Evolutionary conservation across 108 stramenopile genomes (phyloP).

Genomic region (Stephanodiscus minutulus): DNA sequence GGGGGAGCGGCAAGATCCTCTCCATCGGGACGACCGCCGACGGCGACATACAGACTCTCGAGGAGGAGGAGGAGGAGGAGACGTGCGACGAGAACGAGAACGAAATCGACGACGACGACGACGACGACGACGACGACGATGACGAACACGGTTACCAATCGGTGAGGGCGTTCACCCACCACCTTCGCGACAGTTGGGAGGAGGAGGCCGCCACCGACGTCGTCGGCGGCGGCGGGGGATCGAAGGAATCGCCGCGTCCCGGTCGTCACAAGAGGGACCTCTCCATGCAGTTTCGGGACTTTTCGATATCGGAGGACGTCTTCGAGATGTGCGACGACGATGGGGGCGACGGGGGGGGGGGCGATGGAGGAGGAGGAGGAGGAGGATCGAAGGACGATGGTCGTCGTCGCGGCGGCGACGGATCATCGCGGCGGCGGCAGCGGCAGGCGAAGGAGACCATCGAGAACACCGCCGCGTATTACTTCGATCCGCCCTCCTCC

Average conservation of each 20-base stretch:
- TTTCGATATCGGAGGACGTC: constrained; percentile 22
- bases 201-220: neutral
- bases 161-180: neutral
- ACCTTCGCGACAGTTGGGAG: constrained; percentile 15
- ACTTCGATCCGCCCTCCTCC: constrained; percentile 11
- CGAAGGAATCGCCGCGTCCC: neutral
- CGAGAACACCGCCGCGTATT: constrained; percentile 19
- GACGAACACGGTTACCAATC: neutral
- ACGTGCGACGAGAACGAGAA: neutral
- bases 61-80: too few species aligned
- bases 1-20: neutral
- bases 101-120: neutral
- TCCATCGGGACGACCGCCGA: constrained; percentile 7
- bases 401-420: neutral
- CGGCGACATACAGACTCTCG: constrained; percentile 8
- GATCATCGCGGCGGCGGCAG: neutral
- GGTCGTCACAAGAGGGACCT: constrained; percentile 4
- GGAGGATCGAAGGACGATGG: too few species aligned
- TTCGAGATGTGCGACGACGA: neutral
- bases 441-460: constrained; percentile 10
- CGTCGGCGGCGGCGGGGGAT: too few species aligned
- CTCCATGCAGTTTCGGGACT: constrained; percentile 12
- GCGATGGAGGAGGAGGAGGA: neutral
- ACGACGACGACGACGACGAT: neutral
- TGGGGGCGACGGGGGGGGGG: neutral